Percentiles rank a stretch among this genome's conserved stretches.
Conservation (phyloP, 768 basidiomycete species). For the Zangia roseola region DNA sequence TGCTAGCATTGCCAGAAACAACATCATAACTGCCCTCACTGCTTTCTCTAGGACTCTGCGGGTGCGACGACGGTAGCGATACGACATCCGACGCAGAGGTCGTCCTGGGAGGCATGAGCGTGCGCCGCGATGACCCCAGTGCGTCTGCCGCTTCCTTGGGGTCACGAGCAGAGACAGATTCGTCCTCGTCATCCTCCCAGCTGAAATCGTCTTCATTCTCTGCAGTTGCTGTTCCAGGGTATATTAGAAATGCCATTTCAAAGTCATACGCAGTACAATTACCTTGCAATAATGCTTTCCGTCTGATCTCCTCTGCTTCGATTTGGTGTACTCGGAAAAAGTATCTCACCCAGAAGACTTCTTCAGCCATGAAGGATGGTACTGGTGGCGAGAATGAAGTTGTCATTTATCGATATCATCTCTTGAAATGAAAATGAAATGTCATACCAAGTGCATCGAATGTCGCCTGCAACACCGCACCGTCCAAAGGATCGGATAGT, state of each 20-base stretch:
- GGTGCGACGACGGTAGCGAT: constrained; percentile 33
- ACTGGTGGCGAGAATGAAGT: constrained; percentile 45
- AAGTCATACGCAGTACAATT: background rate
- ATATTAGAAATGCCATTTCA: constrained; percentile 2
- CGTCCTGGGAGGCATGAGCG: constrained; percentile 23
- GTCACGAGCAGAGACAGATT: constrained; percentile 30
- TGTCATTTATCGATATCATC: background rate
- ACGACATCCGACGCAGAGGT: constrained; percentile 17
- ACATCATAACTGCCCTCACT: constrained; percentile 72
- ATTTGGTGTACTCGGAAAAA: constrained; percentile 89
- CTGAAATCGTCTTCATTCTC: constrained; percentile 86
- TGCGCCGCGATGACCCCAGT: constrained; percentile 24
- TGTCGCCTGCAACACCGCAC: constrained; percentile 50
- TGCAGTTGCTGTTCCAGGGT: constrained; percentile 42
- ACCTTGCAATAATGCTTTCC: constrained; percentile 78
- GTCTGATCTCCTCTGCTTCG: constrained; percentile 70
- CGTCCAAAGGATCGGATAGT: constrained; percentile 51
- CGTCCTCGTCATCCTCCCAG: constrained; percentile 94
- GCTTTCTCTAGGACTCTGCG: constrained; percentile 49
- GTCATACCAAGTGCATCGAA: constrained; percentile 58
- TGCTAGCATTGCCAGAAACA: constrained; percentile 53
- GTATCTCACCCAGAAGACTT: constrained; percentile 83
- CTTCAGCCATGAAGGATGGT: constrained; percentile 58
- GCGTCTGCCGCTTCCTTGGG: constrained; percentile 9
- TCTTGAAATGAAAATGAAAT: constrained; percentile 14